Evolutionary conservation across 345 rosid genomes (phyloP), one percentile per base, ranked within the genome.

Genomic region (Brassica carinata): DNA sequence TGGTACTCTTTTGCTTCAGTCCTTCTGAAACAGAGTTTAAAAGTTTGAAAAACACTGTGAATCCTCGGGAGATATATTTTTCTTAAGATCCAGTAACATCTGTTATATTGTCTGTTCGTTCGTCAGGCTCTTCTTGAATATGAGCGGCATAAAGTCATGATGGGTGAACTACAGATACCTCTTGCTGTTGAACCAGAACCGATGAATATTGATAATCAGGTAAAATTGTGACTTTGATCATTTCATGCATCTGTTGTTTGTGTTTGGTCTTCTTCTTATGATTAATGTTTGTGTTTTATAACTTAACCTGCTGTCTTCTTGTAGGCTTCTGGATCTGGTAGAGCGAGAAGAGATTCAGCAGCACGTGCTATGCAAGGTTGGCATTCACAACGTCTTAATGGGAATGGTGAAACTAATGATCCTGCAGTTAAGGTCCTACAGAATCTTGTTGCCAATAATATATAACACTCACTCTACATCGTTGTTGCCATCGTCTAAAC

Each of bases 341-440:
- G 97, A 82, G 94, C 91, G 27, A 89, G 93, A 55, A 86, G 97
- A 83, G 93, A 88, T 89, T 85, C 98, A 82, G 91, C 96, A 70
- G 89, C 94, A 30, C 97, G 98, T 85, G 97, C 97, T 57, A 91
- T 92, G 98, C 92, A 94, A 84, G 96, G 98, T 83, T 94, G 97
- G 98, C 95, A 94, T 77, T 88, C 94, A 34, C 98, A 92, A 71
- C 98, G 91, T 71, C 84, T 83, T 73, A 85, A 85, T 84, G 97
- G 91, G 64, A 82, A 85, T 85, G 93, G 90, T 61, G 97, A 94
- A 83, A 88, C 88, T 82, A 82, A 80, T 51, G 91, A 89, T 82
- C 89, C 90, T 8, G 76, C 89, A 76, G 72, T 74, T 29, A 87
- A 87, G 94, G 93, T 90, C 64, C 53, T 78, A 2, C 65, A 66